phyloP scores from a whole-genome alignment of 768 basidiomycete genomes.

The Boletales sp. region DNA sequence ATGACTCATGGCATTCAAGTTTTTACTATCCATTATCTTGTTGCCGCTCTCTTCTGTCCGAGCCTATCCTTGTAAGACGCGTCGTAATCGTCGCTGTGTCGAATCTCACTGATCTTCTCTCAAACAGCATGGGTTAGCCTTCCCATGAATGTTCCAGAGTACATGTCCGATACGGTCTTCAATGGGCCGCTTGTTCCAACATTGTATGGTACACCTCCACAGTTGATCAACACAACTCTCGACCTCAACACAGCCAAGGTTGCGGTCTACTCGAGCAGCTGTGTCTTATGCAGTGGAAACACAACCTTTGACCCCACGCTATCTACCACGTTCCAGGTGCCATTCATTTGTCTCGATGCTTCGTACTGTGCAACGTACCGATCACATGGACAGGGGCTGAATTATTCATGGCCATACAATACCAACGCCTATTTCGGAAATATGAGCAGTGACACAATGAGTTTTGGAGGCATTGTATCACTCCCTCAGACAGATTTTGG shows the following conservation, averaged over 20 bases:
- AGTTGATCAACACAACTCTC: slow-evolving; percentile 14
- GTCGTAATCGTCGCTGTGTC: not conserved
- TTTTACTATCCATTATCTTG: not conserved
- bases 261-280: slow-evolving; percentile 19
- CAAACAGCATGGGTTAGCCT: slow-evolving; percentile 16
- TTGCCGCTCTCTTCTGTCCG: not conserved
- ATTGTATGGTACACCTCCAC: slow-evolving; percentile 14
- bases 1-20: not conserved
- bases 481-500: slow-evolving; percentile 13
- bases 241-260: slow-evolving; percentile 16
- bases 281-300: slow-evolving; percentile 20
- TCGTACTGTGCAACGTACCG: not conserved
- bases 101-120: not conserved
- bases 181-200: slow-evolving; percentile 16
- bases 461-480: slow-evolving; percentile 14
- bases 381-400: slow-evolving; percentile 1
- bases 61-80: slow-evolving; percentile 6
- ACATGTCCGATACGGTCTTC: slow-evolving; percentile 11
- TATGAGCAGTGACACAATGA: slow-evolving; percentile 11
- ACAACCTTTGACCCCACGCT: slow-evolving; percentile 11
- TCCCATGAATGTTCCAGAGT: slow-evolving; percentile 10
- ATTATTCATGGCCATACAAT: slow-evolving; percentile 13
- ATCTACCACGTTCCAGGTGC: slow-evolving; percentile 16
- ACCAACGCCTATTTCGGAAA: slow-evolving; percentile 9
- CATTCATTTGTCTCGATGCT: not conserved